Evolutionary conservation across 192 early-diverging fungal species (phyloP).

Genomic region (Coemansia sp.): DNA sequence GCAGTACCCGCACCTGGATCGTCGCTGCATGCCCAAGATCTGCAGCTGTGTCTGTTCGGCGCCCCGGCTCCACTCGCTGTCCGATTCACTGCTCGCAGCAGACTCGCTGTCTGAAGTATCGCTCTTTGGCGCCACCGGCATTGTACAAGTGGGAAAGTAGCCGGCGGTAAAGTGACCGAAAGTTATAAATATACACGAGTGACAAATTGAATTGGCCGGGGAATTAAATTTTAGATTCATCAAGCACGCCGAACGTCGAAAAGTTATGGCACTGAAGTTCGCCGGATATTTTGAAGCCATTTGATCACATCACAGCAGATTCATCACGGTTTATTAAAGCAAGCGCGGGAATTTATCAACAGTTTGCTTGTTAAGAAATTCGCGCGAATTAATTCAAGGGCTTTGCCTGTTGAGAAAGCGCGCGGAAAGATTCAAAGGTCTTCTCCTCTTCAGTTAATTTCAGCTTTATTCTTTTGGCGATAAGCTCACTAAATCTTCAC

Average conservation of each 20-base stretch:
- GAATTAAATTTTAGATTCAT: neutral
- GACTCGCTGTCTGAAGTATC: neutral
- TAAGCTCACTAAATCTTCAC: no score
- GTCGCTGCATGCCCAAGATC: constrained; percentile 26
- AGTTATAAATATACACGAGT: neutral
- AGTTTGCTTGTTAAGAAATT: no score
- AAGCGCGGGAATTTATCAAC: no score
- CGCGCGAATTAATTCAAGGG: no score
- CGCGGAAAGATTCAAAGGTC: no score
- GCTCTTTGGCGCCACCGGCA: neutral
- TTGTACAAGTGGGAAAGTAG: neutral
- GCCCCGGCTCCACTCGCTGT: neutral
- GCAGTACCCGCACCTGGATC: constrained; percentile 46
- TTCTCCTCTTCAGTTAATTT: no score
- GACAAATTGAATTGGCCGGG: neutral
- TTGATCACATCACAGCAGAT: no score
- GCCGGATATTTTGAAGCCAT: no score
- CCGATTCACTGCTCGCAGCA: neutral
- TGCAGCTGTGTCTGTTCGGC: constrained; percentile 7
- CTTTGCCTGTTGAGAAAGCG: no score
- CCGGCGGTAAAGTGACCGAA: neutral
- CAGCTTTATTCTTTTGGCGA: no score
- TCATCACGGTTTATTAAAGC: no score
- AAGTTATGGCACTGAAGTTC: neutral
- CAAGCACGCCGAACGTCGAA: neutral